Base-by-base conservation (phyloP, 495 filamentous ascomycete species). In the Podospora sp. region DNA sequence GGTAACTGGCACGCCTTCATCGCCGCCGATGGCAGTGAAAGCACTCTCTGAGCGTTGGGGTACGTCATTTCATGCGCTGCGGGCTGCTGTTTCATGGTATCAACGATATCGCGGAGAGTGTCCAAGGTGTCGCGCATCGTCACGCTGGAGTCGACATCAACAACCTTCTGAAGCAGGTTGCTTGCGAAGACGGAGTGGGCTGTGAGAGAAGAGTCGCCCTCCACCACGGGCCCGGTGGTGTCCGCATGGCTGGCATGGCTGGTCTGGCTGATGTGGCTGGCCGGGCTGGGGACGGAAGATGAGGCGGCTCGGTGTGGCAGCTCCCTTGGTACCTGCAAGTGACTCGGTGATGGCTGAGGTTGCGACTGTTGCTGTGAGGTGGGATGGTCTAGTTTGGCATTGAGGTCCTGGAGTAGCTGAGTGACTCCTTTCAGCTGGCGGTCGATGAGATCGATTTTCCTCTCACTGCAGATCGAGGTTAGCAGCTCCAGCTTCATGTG, bases 381-480 rank as follows among this genome's bases (percentile, higher is more conserved):
- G 21, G 29, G 60, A n/a, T 20, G 4, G 33, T 21, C 72, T 1
- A 63, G 40, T 29, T 68, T 67, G 8, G 62, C 60, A 12, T 65
- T 71, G 60, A 81, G 49, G 56, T 75, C 76, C 33, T 75, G 75
- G 0, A 89, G 78, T 24, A 84, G 74, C 14, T 76, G 65, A 61
- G 80, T 84, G 36, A 90, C 88, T n/a, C 80, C 78, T 2, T 80
- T 82, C 3, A 90, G 80, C 3, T 86, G 85, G 52, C 86, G 82
- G 71, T 88, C 87, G 61, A 90, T 89, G 26, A 80, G 75, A 66
- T 90, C 88, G 55, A 90, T 88, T 74, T 90, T 90, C 71, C 79
- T 82, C 70, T 90, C 88, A 73, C 87, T 90, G 61, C 18, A 35
- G n/a, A 22, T 6, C 21, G 24, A 29, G n/a, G n/a, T n/a, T n/a